Base-by-base conservation (phyloP, 352 stramenopile species). In the Nothophytophthora sp. region DNA sequence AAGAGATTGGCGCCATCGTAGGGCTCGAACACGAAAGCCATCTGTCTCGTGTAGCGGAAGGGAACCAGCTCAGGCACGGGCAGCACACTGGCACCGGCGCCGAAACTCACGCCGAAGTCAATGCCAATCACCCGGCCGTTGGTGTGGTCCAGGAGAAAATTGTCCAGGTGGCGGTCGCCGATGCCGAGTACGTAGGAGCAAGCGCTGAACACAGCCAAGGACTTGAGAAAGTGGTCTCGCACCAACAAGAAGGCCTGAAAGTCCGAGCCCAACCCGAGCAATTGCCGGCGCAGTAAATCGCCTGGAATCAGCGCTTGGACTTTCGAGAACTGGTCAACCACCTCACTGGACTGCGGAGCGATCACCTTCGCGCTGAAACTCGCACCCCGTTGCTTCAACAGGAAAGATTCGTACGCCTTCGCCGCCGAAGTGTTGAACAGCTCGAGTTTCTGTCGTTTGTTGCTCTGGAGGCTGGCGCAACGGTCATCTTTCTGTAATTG, bases 101-200 rank as follows among this genome's bases (percentile, higher is more conserved):
- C 90, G 69, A 97, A 97, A 52, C 89, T 96, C 46, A 95, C 84
- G 12, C 90, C 90, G 59, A 97, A 97, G 52, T 97, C 90, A 28
- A 97, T 97, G 30, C 85, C 86, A 39, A 97, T 87, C 23, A 97
- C 69, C 18, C 65, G 64, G 1, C 84, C 88, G n/a, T 63, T 84
- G 6, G 48, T 50, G 30, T 85, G 60, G 49, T 96, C 84, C 1
- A 97, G 68, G 8, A 97, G 53, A 45, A 97, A 96, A 47, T 97
- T 97, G 47, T 97, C 90, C 40, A 97, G 41, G 40, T 97, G 90
- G 6, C 90, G 78, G 67, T 97, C 90, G 12, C 90, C 90, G 39
- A 97, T 97, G 18, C 90, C 90, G 3, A 97, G 39, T 13, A 97
- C 63, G 64, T 97, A 97, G 8, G 81, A 86, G 37, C 76, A 96